Percentiles rank a stretch among this genome's conserved stretches.
These are phyloP conservation scores for Entomophthora muscae DNA, from an alignment of 371 early-diverging fungal species.

Conservation along the genomic window DNA sequence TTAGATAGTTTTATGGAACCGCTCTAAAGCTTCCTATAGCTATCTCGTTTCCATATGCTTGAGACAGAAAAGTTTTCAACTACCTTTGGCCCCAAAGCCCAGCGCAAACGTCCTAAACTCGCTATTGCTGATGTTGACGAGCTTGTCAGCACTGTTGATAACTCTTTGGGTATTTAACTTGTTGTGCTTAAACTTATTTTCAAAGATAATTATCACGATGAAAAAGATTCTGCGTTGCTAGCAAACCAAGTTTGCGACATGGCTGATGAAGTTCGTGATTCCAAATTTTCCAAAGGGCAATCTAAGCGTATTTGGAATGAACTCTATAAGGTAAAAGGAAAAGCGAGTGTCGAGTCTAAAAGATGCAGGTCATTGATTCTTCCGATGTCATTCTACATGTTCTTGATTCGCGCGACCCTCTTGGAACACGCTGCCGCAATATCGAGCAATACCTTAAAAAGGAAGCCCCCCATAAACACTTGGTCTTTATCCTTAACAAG, in stretches of 20 bases:
- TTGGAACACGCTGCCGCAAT: constrained; percentile 88
- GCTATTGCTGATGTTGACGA: constrained; percentile 60
- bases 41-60: constrained; percentile 71
- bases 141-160: constrained; percentile 46
- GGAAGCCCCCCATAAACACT: constrained; percentile 92
- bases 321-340: constrained; percentile 65
- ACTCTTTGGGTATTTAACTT: constrained; percentile 25
- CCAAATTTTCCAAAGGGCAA: constrained; percentile 85
- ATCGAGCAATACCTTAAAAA: constrained; percentile 86
- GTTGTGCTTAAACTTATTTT: neutral
- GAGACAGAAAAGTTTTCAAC: constrained; percentile 80
- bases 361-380: constrained; percentile 73
- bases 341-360: neutral
- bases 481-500: constrained; percentile 99
- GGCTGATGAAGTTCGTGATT: constrained; percentile 57
- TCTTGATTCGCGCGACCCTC: constrained; percentile 96
- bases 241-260: constrained; percentile 56
- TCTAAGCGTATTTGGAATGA: constrained; percentile 99
- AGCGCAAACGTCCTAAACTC: constrained; percentile 87
- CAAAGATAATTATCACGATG: constrained; percentile 48
- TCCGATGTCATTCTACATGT: constrained; percentile 98
- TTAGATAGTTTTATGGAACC: too few species aligned
- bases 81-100: constrained; percentile 86
- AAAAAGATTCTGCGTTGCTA: constrained; percentile 50
- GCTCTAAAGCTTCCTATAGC: too few species aligned